Percentiles rank a stretch among this genome's conserved stretches.
Evolutionary conservation across 345 rosid species (phyloP).

Genomic region (Atalantia buxifolia): DNA sequence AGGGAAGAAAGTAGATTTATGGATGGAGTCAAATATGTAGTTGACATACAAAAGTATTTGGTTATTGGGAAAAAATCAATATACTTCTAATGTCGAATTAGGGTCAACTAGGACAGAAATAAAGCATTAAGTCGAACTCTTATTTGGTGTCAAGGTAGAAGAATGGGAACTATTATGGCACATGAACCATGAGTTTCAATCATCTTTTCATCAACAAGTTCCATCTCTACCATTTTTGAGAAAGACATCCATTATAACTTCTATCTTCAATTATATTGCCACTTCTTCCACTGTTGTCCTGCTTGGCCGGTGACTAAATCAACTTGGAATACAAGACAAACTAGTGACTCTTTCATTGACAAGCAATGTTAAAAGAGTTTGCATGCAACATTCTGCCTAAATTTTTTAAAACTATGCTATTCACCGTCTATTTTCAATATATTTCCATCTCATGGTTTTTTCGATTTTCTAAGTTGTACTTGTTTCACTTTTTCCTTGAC

Average conservation of each 20-base stretch:
- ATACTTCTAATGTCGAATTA: too few relatives aligned
- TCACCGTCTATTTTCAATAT: neutral
- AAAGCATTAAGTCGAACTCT: too few relatives aligned
- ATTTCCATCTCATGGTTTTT: neutral
- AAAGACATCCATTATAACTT: neutral
- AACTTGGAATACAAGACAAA: neutral
- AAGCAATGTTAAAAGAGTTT: neutral
- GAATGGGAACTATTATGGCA: too few relatives aligned
- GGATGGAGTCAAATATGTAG: too few relatives aligned
- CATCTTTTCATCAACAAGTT: neutral
- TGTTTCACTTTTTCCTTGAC: neutral
- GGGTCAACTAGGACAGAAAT: too few relatives aligned
- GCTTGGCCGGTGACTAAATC: neutral
- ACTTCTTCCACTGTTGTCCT: neutral
- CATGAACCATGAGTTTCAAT: neutral
- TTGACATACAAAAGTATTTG: too few relatives aligned
- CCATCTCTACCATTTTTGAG: neutral
- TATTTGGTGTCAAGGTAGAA: too few relatives aligned
- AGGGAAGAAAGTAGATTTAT: too few relatives aligned
- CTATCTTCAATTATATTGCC: neutral
- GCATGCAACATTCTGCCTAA: constrained; percentile 2
- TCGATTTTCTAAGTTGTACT: neutral
- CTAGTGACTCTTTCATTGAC: neutral
- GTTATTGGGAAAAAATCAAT: too few relatives aligned
- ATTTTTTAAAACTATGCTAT: neutral